These are phyloP conservation scores for Elongisporangium anandrum DNA, from an alignment of 352 stramenopile species.

Conservation along the genomic window DNA sequence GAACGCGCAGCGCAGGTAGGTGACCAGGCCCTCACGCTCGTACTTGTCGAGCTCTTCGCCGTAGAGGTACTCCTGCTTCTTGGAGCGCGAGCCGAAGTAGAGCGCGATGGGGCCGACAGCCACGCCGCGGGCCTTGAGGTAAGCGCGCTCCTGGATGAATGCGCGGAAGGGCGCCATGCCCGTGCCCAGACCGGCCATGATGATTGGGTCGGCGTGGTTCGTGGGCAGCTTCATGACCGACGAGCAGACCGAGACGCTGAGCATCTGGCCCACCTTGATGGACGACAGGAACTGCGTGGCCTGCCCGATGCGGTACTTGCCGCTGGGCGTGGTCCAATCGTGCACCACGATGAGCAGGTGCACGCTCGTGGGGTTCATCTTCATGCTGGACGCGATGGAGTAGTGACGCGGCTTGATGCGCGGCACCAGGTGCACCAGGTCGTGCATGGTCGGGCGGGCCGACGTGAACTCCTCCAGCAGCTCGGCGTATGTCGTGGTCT, in stretches of 20 bases:
- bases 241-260: conserved; percentile 67
- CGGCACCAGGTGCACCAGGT: conserved; percentile 70
- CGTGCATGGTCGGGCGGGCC: conserved; percentile 48
- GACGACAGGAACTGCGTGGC: conserved; percentile 56
- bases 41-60: conserved; percentile 87
- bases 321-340: conserved; percentile 78
- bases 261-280: conserved; percentile 40
- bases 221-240: conserved; percentile 75
- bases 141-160: conserved; percentile 88
- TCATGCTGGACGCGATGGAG: conserved; percentile 88
- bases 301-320: conserved; percentile 61
- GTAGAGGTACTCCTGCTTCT: conserved; percentile 96
- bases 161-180: conserved; percentile 89
- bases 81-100: conserved; percentile 95
- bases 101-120: conserved; percentile 75
- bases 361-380: conserved; percentile 78
- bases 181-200: conserved; percentile 86
- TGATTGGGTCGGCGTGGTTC: conserved; percentile 67
- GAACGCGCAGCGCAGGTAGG: conserved; percentile 81
- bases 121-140: conserved; percentile 54
- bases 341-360: conserved; percentile 85
- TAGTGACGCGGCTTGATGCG: conserved; percentile 89
- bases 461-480: conserved; percentile 72
- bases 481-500: conserved; percentile 76
- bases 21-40: conserved; percentile 77